A percentile compares a stretch with the other conserved stretches of the same genome.
These are phyloP conservation scores for Ceratobasidium sp. DNA, from an alignment of 1,284 basidiomycete species.

Conservation along the genomic window DNA sequence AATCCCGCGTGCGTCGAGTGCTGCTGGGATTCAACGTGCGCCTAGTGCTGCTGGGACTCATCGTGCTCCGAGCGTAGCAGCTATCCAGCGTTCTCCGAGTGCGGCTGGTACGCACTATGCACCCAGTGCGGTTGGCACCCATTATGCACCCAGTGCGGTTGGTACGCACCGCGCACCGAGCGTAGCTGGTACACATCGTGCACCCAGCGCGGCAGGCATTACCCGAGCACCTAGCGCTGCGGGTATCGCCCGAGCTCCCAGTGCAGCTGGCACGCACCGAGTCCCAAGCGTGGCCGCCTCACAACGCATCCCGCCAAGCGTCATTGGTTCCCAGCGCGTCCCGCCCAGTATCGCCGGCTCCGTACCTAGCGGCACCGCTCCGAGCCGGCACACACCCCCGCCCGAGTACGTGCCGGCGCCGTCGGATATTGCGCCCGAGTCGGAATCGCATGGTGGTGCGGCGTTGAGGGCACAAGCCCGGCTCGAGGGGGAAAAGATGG, in stretches of 20 bases:
- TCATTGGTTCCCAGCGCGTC: slow-evolving; percentile 28
- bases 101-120: not conserved
- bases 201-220: slow-evolving; percentile 3
- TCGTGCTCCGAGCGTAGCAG: not conserved
- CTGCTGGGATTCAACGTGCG: not conserved
- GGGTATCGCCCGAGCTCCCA: not conserved
- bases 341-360: slow-evolving; percentile 28
- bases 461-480: slow-evolving; percentile 67
- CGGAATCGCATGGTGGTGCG: slow-evolving; percentile 15
- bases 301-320: slow-evolving; percentile 18
- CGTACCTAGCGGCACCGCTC: not conserved
- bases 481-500: slow-evolving; percentile 63
- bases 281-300: not conserved
- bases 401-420: slow-evolving; percentile 8
- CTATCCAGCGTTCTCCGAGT: not conserved
- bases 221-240: slow-evolving; percentile 26
- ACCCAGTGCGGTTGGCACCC: slow-evolving; percentile 6
- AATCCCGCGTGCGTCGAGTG: slow-evolving; percentile 12
- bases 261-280: slow-evolving; percentile 7
- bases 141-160: not conserved
- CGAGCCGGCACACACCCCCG: slow-evolving; percentile 32
- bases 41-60: not conserved
- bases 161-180: slow-evolving; percentile 7
- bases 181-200: not conserved
- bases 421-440: slow-evolving; percentile 38